These are phyloP conservation scores for Yamadazyma olivae DNA, from an alignment of 805 yeast genomes.

Conservation along the genomic window DNA sequence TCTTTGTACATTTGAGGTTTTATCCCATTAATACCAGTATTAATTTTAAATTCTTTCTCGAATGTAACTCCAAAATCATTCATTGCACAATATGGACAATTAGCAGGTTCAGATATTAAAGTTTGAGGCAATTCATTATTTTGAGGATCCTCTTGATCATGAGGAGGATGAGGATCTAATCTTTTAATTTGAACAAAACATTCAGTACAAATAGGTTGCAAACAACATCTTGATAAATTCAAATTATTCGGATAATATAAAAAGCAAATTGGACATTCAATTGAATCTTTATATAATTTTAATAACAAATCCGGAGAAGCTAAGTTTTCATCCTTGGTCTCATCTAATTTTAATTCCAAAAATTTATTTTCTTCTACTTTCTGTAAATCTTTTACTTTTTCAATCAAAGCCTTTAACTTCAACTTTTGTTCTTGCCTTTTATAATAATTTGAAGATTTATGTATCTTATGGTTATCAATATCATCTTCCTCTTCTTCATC, in stretches of 20 bases:
- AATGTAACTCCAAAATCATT: constrained; percentile 82
- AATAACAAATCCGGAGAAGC: constrained; percentile 48
- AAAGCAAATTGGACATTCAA: constrained; percentile 95
- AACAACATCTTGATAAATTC: constrained; percentile 83
- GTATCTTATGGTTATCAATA: constrained; percentile 56
- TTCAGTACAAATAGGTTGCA: constrained; percentile 91
- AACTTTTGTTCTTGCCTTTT: constrained; percentile 50
- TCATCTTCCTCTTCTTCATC: constrained; percentile 64
- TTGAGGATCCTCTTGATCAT: constrained; percentile 41
- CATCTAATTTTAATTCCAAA: constrained; percentile 20
- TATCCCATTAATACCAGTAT: constrained; percentile 55
- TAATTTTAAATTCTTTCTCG: constrained; percentile 53
- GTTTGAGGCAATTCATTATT: constrained; percentile 50
- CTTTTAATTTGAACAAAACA: constrained; percentile 96
- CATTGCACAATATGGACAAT: constrained; percentile 92
- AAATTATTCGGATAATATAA: constrained; percentile 75
- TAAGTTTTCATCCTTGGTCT: constrained; percentile 14
- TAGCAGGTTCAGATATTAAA: constrained; percentile 81
- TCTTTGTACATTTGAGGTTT: constrained; percentile 38
- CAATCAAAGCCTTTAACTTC: constrained; percentile 38
- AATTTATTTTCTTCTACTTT: constrained; percentile 35
- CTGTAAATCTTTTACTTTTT: constrained; percentile 25
- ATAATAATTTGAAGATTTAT: constrained; percentile 44
- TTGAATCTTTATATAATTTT: constrained; percentile 60
- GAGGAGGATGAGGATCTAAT: constrained; percentile 90